Conservation (phyloP, 495 filamentous ascomycete species). For the Talaromyces trachyspermus region DNA sequence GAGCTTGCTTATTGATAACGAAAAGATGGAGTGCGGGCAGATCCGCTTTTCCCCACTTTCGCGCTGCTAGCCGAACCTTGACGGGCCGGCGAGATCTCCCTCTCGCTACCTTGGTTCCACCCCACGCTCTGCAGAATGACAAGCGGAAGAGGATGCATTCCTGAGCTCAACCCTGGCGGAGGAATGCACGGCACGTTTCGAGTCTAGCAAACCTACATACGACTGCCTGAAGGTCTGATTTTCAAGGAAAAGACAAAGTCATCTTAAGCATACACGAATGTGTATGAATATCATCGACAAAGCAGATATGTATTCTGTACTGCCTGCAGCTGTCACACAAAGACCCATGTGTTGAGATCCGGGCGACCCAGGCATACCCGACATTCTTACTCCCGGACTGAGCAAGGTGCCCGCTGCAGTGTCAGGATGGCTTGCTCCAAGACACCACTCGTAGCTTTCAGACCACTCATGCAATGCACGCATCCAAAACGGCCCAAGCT, state of each 20-base stretch:
- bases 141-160: too few species aligned
- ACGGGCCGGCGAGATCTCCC: slow-evolving; percentile 31
- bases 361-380: background rate
- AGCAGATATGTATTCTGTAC: too few species aligned
- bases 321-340: background rate
- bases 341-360: slow-evolving; percentile 4
- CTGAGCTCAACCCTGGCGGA: too few species aligned
- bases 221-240: too few species aligned
- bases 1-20: too few species aligned
- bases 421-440: background rate
- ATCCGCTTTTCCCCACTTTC: too few species aligned
- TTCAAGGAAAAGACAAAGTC: too few species aligned
- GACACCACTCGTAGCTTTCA: background rate
- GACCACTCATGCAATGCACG: slow-evolving; percentile 4
- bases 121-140: background rate
- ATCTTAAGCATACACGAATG: too few species aligned
- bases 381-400: background rate
- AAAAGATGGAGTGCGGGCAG: too few species aligned
- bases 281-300: too few species aligned
- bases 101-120: background rate
- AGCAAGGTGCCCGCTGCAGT: slow-evolving; percentile 4
- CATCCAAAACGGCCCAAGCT: slow-evolving; percentile 4
- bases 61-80: slow-evolving; percentile 29
- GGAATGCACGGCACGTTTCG: too few species aligned
- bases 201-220: too few species aligned